Evolutionary conservation across 2,329 filamentous ascomycete genomes (phyloP), one percentile per base, ranked within the genome.

Genomic region (Massarina eburnea): DNA sequence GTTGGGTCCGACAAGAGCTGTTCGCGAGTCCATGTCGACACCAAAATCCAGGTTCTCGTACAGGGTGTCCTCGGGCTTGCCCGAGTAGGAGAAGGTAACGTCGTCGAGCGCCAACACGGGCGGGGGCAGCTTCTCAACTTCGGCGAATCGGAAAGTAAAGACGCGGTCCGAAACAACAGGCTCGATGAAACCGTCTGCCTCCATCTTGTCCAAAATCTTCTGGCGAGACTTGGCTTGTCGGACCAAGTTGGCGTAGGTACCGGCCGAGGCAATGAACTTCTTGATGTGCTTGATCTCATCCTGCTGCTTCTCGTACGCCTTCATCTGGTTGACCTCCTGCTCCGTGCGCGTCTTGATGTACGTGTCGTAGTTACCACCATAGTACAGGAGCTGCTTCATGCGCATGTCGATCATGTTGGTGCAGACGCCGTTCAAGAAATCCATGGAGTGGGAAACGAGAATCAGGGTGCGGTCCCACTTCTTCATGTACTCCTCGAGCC

Each of bases 151-250:
- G 86, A 99, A 99, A 47, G 86, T 92, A 78, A 99, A 99, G 68
- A 96, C 87, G 52, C 84, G 83, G 76, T 99, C 94, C 55, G 83
- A 76, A 45, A 80, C 75, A 52, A 99, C 91, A 46, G 90, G 89
- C 76, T 99, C 87, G 70, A 99, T 97, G 75, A 97, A 94, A 59
- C 94, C 94, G 66, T 99, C 94, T 62, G 95, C 94, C 81, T 97
- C 92, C 94, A 99, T 99, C 86, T 99, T 99, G 83, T 99, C 94
- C 59, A 97, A 82, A 74, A 97, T 97, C 89, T 99, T 99, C 77
- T 99, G 94, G 57, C 94, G 86, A 34, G 94, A 97, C 82, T 99
- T 99, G 75, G 95, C 95, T 77, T 99, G 94, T 73, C 89, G 84
- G 70, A 99, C 94, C 80, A 99, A 82, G 80, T 99, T 99, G 83